phyloP scores from a whole-genome alignment of 1,139 yeast species.

The Magnusiomyces suaveolens region DNA sequence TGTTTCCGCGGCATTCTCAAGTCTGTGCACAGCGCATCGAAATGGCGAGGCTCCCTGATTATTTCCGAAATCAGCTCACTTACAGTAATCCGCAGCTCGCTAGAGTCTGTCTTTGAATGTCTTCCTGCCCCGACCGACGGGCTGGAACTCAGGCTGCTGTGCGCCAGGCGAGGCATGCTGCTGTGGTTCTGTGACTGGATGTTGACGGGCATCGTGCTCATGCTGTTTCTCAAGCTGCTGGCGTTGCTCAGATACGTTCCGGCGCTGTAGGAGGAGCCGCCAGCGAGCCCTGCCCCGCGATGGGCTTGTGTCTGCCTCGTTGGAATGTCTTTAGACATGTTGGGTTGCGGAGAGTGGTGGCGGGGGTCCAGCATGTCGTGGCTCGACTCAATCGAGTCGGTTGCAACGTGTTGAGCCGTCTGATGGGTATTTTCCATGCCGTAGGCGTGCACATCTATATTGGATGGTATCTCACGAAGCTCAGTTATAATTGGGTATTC shows the following conservation, averaged over 20 bases:
- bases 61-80: conserved; percentile 39
- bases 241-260: conserved; percentile 1
- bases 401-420: neutral
- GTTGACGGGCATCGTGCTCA: neutral
- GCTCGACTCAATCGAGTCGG: neutral
- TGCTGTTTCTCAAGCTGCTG: conserved; percentile 1
- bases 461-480: conserved; percentile 23
- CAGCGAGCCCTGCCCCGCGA: neutral
- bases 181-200: neutral
- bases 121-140: neutral
- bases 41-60: conserved; percentile 44
- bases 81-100: conserved; percentile 1
- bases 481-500: conserved; percentile 52
- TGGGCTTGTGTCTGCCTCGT: neutral
- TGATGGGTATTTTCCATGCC: neutral
- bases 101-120: neutral
- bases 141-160: neutral
- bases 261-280: neutral
- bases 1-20: conserved; percentile 48
- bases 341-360: neutral
- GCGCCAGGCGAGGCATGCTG: neutral
- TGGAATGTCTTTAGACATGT: neutral
- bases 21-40: conserved; percentile 68
- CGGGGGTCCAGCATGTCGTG: neutral
- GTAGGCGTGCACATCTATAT: neutral